A percentile compares a stretch with the other conserved stretches of the same genome.
Evolutionary conservation across 306 rosid genomes (phyloP).

Genomic region (Cicer pinnatifidum): DNA sequence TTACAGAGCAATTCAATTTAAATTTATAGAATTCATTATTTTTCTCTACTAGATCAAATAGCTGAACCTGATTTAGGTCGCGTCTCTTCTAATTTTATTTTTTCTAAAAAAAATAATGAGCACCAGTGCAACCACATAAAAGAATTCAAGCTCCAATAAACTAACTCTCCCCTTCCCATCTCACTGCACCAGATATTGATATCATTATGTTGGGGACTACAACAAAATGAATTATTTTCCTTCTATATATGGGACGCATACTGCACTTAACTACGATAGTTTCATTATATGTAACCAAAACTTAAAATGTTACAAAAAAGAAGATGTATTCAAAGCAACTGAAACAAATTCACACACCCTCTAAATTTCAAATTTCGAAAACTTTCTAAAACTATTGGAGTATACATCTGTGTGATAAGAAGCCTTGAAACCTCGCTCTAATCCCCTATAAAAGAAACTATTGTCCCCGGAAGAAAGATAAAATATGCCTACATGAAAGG

Average conservation of each 20-base stretch:
- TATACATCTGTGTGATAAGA: constrained; percentile 45
- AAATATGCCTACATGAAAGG: constrained; percentile 22
- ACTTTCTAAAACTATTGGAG: constrained; percentile 42
- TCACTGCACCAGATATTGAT: neutral
- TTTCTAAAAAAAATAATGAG: too few species aligned
- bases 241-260: neutral
- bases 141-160: neutral
- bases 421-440: constrained; percentile 36
- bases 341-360: neutral
- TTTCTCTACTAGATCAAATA: too few species aligned
- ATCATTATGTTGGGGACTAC: neutral
- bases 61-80: too few species aligned
- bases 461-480: neutral
- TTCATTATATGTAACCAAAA: neutral
- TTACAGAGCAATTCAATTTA: too few species aligned
- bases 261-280: neutral
- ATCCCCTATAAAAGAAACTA: constrained; percentile 7
- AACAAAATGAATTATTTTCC: neutral
- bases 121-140: too few species aligned
- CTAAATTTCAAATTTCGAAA: constrained; percentile 13
- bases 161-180: neutral
- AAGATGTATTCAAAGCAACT: neutral
- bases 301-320: neutral
- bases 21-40: too few species aligned
- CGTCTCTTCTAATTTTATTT: too few species aligned